Evolutionary conservation across 2,329 filamentous ascomycete genomes (phyloP).

Genomic region (Didymella exigua): DNA sequence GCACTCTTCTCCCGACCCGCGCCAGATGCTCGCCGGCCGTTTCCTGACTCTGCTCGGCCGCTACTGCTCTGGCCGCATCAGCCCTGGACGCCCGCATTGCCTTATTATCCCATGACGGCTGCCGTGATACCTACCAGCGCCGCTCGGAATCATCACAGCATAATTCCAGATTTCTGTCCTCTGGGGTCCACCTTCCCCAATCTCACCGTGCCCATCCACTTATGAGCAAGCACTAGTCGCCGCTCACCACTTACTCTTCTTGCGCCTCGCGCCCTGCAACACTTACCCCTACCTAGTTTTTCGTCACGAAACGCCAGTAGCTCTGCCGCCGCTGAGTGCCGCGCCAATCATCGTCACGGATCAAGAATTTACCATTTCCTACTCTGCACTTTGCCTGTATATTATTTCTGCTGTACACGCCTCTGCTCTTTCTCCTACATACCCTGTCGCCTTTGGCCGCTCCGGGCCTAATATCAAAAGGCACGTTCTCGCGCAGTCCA

Average conservation of each 20-base stretch:
- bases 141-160: slow-evolving; percentile 24
- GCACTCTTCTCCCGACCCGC: slow-evolving; percentile 29
- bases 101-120: slow-evolving; percentile 24
- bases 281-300: slow-evolving; percentile 45
- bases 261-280: slow-evolving; percentile 49
- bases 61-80: slow-evolving; percentile 34
- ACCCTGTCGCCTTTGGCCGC: slow-evolving; percentile 11
- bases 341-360: slow-evolving; percentile 34
- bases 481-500: slow-evolving; percentile 65
- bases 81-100: slow-evolving; percentile 25
- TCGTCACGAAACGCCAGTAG: slow-evolving; percentile 29
- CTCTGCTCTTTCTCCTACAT: slow-evolving; percentile 2
- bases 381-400: slow-evolving; percentile 35
- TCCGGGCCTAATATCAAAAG: slow-evolving; percentile 30
- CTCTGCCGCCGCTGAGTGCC: slow-evolving; percentile 27
- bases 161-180: slow-evolving; percentile 34
- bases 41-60: slow-evolving; percentile 35
- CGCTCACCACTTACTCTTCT: slow-evolving; percentile 44
- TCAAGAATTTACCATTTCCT: slow-evolving; percentile 36
- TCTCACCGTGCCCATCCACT: slow-evolving; percentile 26
- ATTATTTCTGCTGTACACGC: slow-evolving; percentile 25
- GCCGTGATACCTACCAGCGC: slow-evolving; percentile 26
- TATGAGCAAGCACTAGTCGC: slow-evolving; percentile 40
- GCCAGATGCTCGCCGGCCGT: slow-evolving; percentile 39
- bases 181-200: slow-evolving; percentile 35